These are phyloP conservation scores for Microstroma glucosiphilum DNA, from an alignment of 1,284 basidiomycete genomes.

Conservation along the genomic window DNA sequence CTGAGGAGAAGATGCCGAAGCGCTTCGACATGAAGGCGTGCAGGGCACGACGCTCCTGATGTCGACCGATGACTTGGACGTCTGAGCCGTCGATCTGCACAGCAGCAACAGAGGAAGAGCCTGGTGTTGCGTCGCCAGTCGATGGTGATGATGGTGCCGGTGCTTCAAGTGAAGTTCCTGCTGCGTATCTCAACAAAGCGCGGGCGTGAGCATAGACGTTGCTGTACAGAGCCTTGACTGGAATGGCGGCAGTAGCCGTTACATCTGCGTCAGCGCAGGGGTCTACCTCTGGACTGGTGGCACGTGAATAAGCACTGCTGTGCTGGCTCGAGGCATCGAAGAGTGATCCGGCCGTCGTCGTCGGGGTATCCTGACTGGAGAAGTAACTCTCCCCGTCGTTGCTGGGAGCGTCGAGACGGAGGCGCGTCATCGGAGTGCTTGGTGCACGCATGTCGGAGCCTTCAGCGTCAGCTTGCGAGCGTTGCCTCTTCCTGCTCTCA, in stretches of 20 bases:
- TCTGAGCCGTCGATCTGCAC: constrained; percentile 20
- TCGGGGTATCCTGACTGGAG: constrained; percentile 26
- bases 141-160: constrained; percentile 23
- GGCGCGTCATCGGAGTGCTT: constrained; percentile 8
- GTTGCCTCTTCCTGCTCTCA: too few relatives aligned
- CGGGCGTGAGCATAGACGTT: constrained; percentile 51
- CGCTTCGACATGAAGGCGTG: constrained; percentile 40
- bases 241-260: constrained; percentile 2
- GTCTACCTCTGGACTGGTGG: constrained; percentile 4
- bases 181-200: constrained; percentile 44
- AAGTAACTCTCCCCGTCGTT: constrained; percentile 27
- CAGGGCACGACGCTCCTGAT: constrained; percentile 39
- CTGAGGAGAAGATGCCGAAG: constrained; percentile 26
- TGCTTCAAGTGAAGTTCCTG: constrained; percentile 20
- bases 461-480: too few relatives aligned
- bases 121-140: neutral
- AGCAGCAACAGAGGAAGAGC: neutral
- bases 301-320: neutral
- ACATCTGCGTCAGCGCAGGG: constrained; percentile 16
- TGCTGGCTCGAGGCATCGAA: constrained; percentile 18
- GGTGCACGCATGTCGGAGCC: too few relatives aligned
- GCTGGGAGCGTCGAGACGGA: constrained; percentile 14
- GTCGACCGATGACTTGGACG: constrained; percentile 46
- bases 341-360: constrained; percentile 21
- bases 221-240: constrained; percentile 18